Base-by-base conservation (phyloP, 306 rosid genomes). In the Malus asiatica region DNA sequence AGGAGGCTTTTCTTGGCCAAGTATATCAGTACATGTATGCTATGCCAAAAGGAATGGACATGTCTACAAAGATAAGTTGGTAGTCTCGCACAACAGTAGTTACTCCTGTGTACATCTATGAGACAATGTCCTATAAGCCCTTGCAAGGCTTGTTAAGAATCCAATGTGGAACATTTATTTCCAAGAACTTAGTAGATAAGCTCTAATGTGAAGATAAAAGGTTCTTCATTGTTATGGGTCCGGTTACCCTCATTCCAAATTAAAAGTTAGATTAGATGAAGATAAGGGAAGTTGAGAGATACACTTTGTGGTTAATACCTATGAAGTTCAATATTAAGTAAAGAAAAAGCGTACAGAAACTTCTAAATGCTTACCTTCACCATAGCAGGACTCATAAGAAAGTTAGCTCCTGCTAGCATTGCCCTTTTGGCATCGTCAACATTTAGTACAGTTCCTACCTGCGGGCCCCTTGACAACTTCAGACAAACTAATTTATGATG, bases 391-490 rank as follows among this genome's bases (percentile, higher is more conserved):
- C 98, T 93, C 98, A 93, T 87, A 10, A 93, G 76, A 74, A 93
- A 93, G 78, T 90, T 93, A 78, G 98, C 98, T 75, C 98, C 98
- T n/a, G 91, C 83, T 11, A 76, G 81, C 57, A 82, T 81, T 78
- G 97, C 96, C 76, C 68, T 25, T 82, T 82, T 84, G 51, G 98
- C 97, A 86, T 93, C 98, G 87, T 90, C 87, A 67, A 84, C 72
- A 81, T 81, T 85, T 51, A 93, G 90, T 63, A 93, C 94, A 62
- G 98, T 93, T 82, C 98, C 98, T 72, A 91, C 97, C 98, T 93
- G 85, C 70, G 75, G 73, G 73, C 72, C 48, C 77, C 75, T 63
- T 46, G 23, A 68, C 74, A 51, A 45, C 75, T 78, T 84, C 75
- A 83, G 82, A 79, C 57, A 23, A 78, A n/a, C 74, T 53, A 15